Conservation (phyloP, 129 eudicot species). For the Flaveria trinervia region DNA sequence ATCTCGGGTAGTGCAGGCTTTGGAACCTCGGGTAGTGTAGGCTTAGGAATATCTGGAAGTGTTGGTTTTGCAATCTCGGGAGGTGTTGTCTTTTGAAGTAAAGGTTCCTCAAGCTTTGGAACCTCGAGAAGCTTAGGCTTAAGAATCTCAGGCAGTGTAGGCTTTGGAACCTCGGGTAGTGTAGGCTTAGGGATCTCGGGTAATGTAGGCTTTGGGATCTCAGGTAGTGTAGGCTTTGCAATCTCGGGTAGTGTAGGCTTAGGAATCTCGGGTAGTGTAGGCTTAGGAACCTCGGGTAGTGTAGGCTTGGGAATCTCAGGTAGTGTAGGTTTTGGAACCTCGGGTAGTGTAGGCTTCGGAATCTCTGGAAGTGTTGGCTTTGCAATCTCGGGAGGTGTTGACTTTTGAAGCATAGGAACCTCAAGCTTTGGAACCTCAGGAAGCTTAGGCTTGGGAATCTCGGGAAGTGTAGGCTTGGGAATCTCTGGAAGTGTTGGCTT, state of each 20-base stretch:
- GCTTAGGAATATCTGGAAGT: constrained; percentile 2
- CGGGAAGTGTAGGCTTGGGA: too few species aligned
- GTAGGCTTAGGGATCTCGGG: neutral
- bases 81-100: too few species aligned
- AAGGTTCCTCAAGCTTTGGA: neutral
- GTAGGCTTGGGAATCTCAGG: constrained; percentile 11
- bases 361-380: neutral
- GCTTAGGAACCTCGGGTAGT: neutral
- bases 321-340: constrained; percentile 2
- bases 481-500: too few species aligned
- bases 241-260: constrained; percentile 7
- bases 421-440: too few species aligned
- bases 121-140: neutral
- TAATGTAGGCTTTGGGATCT: neutral
- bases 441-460: too few species aligned
- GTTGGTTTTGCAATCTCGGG: neutral
- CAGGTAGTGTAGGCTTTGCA: constrained; percentile 2
- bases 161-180: constrained; percentile 11
- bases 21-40: neutral
- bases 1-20: constrained; percentile 1
- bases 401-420: too few species aligned
- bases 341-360: constrained; percentile 21
- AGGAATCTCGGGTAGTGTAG: neutral
- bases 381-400: too few species aligned
- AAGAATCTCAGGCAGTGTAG: neutral